These are phyloP conservation scores for Cucumis cinereus DNA, from an alignment of 306 rosid genomes.

Conservation along the genomic window DNA sequence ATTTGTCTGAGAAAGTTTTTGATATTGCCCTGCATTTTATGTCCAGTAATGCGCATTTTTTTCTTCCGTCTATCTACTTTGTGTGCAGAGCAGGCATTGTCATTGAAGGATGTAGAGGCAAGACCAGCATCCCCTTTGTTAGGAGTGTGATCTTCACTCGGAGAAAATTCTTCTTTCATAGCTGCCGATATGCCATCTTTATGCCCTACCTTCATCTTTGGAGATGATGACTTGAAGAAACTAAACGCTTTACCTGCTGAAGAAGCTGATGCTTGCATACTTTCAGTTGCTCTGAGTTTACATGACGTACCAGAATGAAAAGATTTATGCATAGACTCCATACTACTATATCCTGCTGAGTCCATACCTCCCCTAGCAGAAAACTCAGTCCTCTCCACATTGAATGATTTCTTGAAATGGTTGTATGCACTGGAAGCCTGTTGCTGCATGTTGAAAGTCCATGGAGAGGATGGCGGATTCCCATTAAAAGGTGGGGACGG, in stretches of 20 bases:
- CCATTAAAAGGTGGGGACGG: conserved; percentile 22
- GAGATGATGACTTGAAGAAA: conserved; percentile 17
- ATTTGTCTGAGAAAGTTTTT: conserved; percentile 8
- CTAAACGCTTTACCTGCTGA: conserved; percentile 26
- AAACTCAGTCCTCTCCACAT: conserved; percentile 23
- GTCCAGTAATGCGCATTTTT: conserved; percentile 18
- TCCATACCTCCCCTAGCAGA: conserved; percentile 18
- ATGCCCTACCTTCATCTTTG: conserved; percentile 28
- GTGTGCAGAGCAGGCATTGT: conserved; percentile 19
- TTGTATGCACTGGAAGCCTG: conserved; percentile 19
- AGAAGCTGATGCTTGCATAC: conserved; percentile 17
- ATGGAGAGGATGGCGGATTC: conserved; percentile 22
- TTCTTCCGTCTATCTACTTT: conserved; percentile 30
- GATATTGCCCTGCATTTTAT: conserved; percentile 11
- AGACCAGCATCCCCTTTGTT: conserved; percentile 23
- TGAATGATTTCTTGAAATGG: conserved; percentile 17
- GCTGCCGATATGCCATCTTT: conserved; percentile 18
- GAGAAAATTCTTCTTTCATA: conserved; percentile 16
- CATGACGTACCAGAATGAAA: conserved; percentile 22
- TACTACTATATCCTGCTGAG: conserved; percentile 9
- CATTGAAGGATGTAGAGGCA: conserved; percentile 15
- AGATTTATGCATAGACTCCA: conserved; percentile 8
- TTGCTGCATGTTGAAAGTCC: conserved; percentile 17
- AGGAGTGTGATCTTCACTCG: conserved; percentile 14
- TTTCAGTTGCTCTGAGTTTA: conserved; percentile 14